Base-by-base conservation (phyloP, 805 yeast species). In the Alloascoidea hylecoeti region DNA sequence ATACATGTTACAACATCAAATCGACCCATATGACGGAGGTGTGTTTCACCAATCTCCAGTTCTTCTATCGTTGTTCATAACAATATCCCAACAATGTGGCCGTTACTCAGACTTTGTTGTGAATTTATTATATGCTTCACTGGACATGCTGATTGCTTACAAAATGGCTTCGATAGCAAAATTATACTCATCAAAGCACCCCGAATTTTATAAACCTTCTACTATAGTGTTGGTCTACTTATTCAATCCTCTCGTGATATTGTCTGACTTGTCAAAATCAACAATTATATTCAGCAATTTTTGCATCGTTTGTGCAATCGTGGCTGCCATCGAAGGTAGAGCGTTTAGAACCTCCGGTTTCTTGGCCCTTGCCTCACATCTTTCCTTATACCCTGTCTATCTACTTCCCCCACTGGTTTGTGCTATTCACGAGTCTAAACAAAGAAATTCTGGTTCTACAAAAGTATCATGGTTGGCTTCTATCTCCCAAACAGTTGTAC, bases 41-140 rank as follows among this genome's bases (percentile, higher is more conserved):
- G 75, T 86, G 14, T 78, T 79, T 27, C 89, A 85, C 55, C 95
- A 85, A 47, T 75, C 94, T 2, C 95, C 96, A 3, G 51, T 86
- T 15, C 49, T 89, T 16, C 66, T 84, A 27, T 58, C 64, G 2
- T 42, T 73, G 1, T 64, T 78, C 50, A 60, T 66, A 6, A 36
- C 59, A 4, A 35, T 72, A 4, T 46, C 52, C n/a, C 27, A 30
- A 13, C 15, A 33, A 5, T 18, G 35, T 33, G 30, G 37, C 35
- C 50, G 53, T 15, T 15, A 5, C 16, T 14, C 33, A 16, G 27
- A 35, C 12, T 2, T 38, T 15, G 41, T 43, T 5, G 35, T 49
- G 36, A 59, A 64, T 39, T 42, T 70, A 6, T 23, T 81, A 2
- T 88, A 66, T 53, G 68, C 88, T 0, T 35, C 61, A 1, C 48